A percentile compares a stretch with the other conserved stretches of the same genome.
Conservation (phyloP, 2,329 filamentous ascomycete species). For the Ascocoryne sarcoides region DNA sequence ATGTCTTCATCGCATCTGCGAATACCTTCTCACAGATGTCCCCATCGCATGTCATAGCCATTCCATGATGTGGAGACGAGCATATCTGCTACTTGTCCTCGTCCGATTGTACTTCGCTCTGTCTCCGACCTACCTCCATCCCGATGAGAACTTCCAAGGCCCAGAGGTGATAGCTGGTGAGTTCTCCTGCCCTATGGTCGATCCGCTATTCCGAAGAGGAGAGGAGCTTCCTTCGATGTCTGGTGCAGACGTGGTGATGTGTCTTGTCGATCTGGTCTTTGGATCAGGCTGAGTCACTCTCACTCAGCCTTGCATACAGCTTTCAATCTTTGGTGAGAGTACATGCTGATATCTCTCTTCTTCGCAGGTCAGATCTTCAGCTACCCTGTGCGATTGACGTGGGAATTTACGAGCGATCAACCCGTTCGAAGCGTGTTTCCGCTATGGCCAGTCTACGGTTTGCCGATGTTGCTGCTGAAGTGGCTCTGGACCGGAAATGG, state of each 20-base stretch:
- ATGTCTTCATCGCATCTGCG: constrained; percentile 16
- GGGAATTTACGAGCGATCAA: constrained; percentile 85
- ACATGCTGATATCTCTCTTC: not conserved
- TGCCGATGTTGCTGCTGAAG: constrained; percentile 85
- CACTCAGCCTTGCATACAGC: constrained; percentile 1
- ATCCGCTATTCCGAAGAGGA: too few species aligned
- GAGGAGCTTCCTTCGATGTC: too few species aligned
- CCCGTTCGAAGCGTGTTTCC: constrained; percentile 96
- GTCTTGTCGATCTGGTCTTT: not conserved
- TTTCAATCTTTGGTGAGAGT: constrained; percentile 4
- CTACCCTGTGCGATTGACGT: constrained; percentile 82
- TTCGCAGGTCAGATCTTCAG: constrained; percentile 76
- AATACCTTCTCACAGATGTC: constrained; percentile 15
- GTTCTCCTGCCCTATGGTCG: constrained; percentile 30
- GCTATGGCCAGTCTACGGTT: constrained; percentile 88
- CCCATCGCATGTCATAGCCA: constrained; percentile 14
- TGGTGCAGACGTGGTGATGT: too few species aligned
- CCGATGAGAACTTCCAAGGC: constrained; percentile 98
- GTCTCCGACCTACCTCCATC: constrained; percentile 92
- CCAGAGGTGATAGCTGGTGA: constrained; percentile 94
- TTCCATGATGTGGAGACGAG: constrained; percentile 75
- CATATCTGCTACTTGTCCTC: constrained; percentile 75
- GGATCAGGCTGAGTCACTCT: not conserved
- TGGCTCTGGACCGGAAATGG: constrained; percentile 89
- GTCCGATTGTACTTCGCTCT: constrained; percentile 90